A percentile compares a stretch with the other conserved stretches of the same genome.
These are phyloP conservation scores for Carallia brachiata DNA, from an alignment of 345 rosid species.

Conservation along the genomic window DNA sequence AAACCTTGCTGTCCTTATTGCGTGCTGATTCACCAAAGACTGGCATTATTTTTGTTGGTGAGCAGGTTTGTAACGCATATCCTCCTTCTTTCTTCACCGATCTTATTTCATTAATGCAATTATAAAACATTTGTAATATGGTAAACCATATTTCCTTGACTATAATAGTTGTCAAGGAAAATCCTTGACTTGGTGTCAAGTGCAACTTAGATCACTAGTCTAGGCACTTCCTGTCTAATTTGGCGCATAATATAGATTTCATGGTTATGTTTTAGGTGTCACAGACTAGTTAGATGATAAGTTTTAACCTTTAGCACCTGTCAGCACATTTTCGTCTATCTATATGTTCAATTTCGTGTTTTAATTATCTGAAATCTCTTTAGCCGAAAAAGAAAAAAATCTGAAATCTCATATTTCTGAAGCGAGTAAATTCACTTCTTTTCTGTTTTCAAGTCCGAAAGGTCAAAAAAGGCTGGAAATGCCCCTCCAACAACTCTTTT, in stretches of 20 bases:
- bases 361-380: no score
- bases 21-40: constrained; percentile 62
- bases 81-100: neutral
- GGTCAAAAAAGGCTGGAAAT: constrained; percentile 81
- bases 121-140: neutral
- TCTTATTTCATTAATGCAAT: no score
- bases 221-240: no score
- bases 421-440: constrained; percentile 1
- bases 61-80: constrained; percentile 56
- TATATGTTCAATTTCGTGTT: no score
- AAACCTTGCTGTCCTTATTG: constrained; percentile 53
- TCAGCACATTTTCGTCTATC: no score
- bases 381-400: no score
- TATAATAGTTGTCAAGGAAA: neutral
- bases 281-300: no score
- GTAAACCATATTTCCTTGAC: neutral
- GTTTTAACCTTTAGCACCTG: no score
- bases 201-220: neutral
- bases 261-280: neutral
- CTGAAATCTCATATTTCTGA: neutral
- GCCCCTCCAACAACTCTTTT: constrained; percentile 57
- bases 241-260: neutral
- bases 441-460: constrained; percentile 66
- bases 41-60: constrained; percentile 75
- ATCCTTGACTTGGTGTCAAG: neutral